Evolutionary conservation across 495 filamentous ascomycete species (phyloP).

Genomic region (Thermothielavioides terrestris): DNA sequence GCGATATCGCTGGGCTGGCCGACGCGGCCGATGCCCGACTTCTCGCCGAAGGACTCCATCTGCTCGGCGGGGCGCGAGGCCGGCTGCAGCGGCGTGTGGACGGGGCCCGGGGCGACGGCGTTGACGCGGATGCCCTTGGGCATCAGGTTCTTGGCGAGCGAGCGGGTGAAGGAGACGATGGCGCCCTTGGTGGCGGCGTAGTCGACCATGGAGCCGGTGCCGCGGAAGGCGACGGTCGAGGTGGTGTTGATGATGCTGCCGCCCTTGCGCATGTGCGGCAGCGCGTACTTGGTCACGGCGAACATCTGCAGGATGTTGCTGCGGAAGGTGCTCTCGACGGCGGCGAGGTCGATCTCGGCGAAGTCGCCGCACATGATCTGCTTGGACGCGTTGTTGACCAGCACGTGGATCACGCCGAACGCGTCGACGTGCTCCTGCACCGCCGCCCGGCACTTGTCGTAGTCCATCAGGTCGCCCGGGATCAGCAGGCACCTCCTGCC

Average conservation of each 20-base stretch:
- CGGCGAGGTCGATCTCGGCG: constrained; percentile 40
- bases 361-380: constrained; percentile 47
- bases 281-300: constrained; percentile 50
- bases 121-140: constrained; percentile 57
- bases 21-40: constrained; percentile 40
- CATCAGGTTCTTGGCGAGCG: constrained; percentile 45
- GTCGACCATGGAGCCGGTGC: constrained; percentile 47
- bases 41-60: constrained; percentile 46
- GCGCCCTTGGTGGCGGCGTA: constrained; percentile 56
- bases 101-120: constrained; percentile 50
- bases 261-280: constrained; percentile 49
- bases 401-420: constrained; percentile 43
- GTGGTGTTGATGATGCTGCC: constrained; percentile 55
- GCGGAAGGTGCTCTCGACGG: constrained; percentile 46
- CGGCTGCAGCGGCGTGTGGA: constrained; percentile 53
- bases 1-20: constrained; percentile 57
- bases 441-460: constrained; percentile 37
- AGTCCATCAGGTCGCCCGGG: constrained; percentile 41
- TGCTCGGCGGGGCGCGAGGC: constrained; percentile 42
- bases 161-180: constrained; percentile 50
- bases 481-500: constrained; percentile 39
- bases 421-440: constrained; percentile 45
- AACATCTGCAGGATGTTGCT: constrained; percentile 56
- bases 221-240: constrained; percentile 47
- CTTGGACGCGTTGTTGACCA: constrained; percentile 56